Percentiles rank a stretch among this genome's conserved stretches.
Conservation (phyloP, 1,139 yeast genomes). For the Meyerozyma smithsonii region DNA sequence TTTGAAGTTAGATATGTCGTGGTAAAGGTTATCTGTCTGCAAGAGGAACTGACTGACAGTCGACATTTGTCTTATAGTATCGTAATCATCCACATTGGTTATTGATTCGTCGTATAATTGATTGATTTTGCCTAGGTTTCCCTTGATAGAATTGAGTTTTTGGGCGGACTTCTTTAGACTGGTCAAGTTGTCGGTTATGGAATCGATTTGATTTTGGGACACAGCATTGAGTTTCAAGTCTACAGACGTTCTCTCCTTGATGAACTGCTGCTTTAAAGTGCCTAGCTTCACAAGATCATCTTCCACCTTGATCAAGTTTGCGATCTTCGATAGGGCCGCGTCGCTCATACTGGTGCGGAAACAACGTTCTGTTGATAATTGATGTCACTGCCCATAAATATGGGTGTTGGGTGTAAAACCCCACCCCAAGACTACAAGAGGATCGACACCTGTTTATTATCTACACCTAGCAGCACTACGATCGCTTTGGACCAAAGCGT, state of each 20-base stretch:
- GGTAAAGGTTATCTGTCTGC: constrained; percentile 62
- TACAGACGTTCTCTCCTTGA: constrained; percentile 66
- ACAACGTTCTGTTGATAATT: constrained; percentile 1
- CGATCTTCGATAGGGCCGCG: constrained; percentile 40
- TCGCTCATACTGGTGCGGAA: constrained; percentile 28
- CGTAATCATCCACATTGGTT: constrained; percentile 51
- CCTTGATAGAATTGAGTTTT: constrained; percentile 44
- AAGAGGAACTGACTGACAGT: constrained; percentile 66
- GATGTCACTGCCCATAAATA: not conserved
- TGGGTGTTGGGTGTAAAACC: not conserved
- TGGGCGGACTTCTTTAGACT: constrained; percentile 32
- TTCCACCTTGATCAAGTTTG: constrained; percentile 43
- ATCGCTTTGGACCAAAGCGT: not conserved
- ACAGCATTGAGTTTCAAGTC: constrained; percentile 66
- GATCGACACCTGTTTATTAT: not conserved
- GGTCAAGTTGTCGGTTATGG: constrained; percentile 38
- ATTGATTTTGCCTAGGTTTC: constrained; percentile 57
- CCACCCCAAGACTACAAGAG: no score
- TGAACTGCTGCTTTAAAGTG: constrained; percentile 52
- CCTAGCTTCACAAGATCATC: constrained; percentile 58
- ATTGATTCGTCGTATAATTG: constrained; percentile 50
- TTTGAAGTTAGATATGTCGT: constrained; percentile 57
- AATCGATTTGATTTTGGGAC: constrained; percentile 56
- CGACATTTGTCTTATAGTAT: constrained; percentile 57
- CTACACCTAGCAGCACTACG: not conserved